Percentiles rank a stretch among this genome's conserved stretches.
These are phyloP conservation scores for Marchantia paleacea DNA, from an alignment of 225 moss, liverwort and hornwort genomes.

Conservation along the genomic window DNA sequence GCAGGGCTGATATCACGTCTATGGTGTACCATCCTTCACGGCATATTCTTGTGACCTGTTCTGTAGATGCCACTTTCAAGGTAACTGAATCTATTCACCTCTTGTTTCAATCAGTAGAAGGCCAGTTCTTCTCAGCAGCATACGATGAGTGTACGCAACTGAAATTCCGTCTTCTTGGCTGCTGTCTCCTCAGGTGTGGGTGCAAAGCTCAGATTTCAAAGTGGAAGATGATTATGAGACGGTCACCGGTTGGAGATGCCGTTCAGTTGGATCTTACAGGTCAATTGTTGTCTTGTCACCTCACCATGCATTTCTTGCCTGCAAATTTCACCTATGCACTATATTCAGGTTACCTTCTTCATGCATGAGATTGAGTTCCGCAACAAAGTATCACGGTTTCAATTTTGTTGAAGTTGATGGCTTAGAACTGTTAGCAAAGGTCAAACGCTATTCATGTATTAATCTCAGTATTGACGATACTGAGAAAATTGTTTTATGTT, in stretches of 20 bases:
- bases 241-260: constrained; percentile 70
- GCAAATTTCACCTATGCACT: too few relatives aligned
- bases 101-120: not conserved
- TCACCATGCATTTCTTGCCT: too few relatives aligned
- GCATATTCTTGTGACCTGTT: constrained; percentile 82
- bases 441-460: too few relatives aligned
- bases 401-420: too few relatives aligned
- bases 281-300: not conserved
- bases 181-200: constrained; percentile 58
- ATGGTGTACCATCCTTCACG: constrained; percentile 58
- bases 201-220: constrained; percentile 33
- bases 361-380: too few relatives aligned
- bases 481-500: too few relatives aligned
- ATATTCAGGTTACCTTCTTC: too few relatives aligned
- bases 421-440: too few relatives aligned
- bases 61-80: constrained; percentile 48
- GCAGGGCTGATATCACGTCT: constrained; percentile 60
- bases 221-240: constrained; percentile 22
- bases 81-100: not conserved
- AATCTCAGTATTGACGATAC: too few relatives aligned
- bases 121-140: too few relatives aligned
- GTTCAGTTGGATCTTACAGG: constrained; percentile 77
- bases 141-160: too few relatives aligned
- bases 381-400: too few relatives aligned
- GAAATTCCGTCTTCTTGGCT: not conserved